phyloP scores from a whole-genome alignment of 106 monocot genomes.

The Dioscorea zingiberensis region DNA sequence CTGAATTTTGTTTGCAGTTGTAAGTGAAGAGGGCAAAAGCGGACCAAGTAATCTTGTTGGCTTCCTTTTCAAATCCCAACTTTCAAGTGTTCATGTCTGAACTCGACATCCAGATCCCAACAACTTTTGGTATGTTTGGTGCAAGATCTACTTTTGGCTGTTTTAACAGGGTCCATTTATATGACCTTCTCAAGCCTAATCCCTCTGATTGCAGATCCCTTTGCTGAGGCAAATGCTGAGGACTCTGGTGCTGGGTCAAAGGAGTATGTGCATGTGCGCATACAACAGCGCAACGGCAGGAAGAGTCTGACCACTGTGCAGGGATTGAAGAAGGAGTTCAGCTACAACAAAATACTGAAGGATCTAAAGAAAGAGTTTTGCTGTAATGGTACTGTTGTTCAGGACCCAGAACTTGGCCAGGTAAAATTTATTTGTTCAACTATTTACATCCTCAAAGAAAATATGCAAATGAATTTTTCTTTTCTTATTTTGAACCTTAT shows the following conservation, averaged over 20 bases:
- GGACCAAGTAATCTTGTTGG: no score
- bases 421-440: not conserved
- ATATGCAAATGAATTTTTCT: not conserved
- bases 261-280: slow-evolving; percentile 42
- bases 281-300: slow-evolving; percentile 41
- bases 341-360: slow-evolving; percentile 29
- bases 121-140: slow-evolving; percentile 26
- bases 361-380: slow-evolving; percentile 39
- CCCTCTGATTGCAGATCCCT: slow-evolving; percentile 17
- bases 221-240: slow-evolving; percentile 36
- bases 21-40: no score
- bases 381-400: slow-evolving; percentile 45
- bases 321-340: slow-evolving; percentile 34
- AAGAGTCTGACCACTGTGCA: slow-evolving; percentile 41
- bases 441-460: no score
- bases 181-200: no score
- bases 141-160: no score
- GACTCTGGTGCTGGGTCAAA: slow-evolving; percentile 38
- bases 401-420: slow-evolving; percentile 34
- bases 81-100: slow-evolving; percentile 28
- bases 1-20: no score
- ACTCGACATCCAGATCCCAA: slow-evolving; percentile 27
- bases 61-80: no score
- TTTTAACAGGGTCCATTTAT: no score
- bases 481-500: not conserved